Evolutionary conservation across 2,329 filamentous ascomycete genomes (phyloP), one percentile per base, ranked within the genome.

Genomic region (Pezicula rhizophila): DNA sequence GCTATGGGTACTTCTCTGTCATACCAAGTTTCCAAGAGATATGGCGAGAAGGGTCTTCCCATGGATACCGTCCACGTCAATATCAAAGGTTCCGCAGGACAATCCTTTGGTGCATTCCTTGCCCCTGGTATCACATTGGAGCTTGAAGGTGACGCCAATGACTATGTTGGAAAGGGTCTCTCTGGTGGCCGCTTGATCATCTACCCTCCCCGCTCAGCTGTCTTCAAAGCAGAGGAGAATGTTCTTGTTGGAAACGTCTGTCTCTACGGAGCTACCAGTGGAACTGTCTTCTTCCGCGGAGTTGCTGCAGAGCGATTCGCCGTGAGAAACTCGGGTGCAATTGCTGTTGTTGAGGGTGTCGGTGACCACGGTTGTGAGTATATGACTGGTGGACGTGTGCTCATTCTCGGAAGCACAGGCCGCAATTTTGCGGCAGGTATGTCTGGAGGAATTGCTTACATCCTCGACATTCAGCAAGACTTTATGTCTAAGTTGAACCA

Each of bases 351-450:
- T 54, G 92, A 97, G 71, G 92, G 92, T 71, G 81, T 95, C 57
- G 92, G 92, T 76, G 92, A 97, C 68, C 92, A 97, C 67, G 88
- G 89, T 54, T 96, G 91, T 66, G 92, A 97, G 77, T 97, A 97
- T 79, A 97, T 97, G 92, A 96, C 92, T 63, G 92, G 92, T 66
- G 92, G 92, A 65, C 89, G 91, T 64, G 78, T 96, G 45, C 74
- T 97, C 56, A 79, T 95, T 63, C 79, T 97, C 42, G 92, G 92
- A 50, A 82, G 80, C 62, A 96, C 90, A 64, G 92, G 92, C 41
- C 91, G 92, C 60, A 97, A 97, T 77, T 97, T 97, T 64, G 92
- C 91, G 60, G 92, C 92, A 53, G 92, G 92, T 77, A 97, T 97
- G 92, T 96, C 91, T 63, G 92, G 92, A 65, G 92, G 92, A 76